A percentile compares a stretch with the other conserved stretches of the same genome.
Evolutionary conservation across 192 early-diverging fungal species (phyloP).

Genomic region (Coemansia guatemalensis): DNA sequence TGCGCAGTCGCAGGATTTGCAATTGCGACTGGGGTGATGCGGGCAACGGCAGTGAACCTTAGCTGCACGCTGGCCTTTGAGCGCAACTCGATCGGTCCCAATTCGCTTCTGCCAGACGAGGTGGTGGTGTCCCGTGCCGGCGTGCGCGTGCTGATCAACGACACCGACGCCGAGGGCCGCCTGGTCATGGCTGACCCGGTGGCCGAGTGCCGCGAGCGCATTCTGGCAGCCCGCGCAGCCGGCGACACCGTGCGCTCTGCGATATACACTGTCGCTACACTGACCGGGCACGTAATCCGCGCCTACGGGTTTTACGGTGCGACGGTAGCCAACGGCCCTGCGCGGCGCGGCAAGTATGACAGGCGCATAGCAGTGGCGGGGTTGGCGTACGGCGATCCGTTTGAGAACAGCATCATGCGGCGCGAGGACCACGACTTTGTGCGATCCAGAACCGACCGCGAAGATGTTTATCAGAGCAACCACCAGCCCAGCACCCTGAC

Average conservation of each 20-base stretch:
- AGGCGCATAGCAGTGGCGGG: slow-evolving; percentile 64
- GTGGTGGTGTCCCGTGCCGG: slow-evolving; percentile 76
- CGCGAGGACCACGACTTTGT: slow-evolving; percentile 75
- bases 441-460: slow-evolving; percentile 61
- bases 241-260: slow-evolving; percentile 52
- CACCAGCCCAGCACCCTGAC: slow-evolving; percentile 68
- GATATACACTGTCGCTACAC: slow-evolving; percentile 80
- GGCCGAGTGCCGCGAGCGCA: slow-evolving; percentile 70
- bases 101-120: slow-evolving; percentile 81
- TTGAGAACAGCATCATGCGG: slow-evolving; percentile 76
- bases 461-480: slow-evolving; percentile 87
- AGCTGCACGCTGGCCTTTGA: slow-evolving; percentile 75
- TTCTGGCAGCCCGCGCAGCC: slow-evolving; percentile 59
- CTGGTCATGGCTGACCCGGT: slow-evolving; percentile 85
- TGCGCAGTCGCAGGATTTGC: slow-evolving; percentile 80
- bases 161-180: slow-evolving; percentile 91
- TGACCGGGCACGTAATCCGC: slow-evolving; percentile 82
- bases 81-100: slow-evolving; percentile 79
- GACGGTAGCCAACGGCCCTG: slow-evolving; percentile 75
- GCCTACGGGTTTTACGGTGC: slow-evolving; percentile 77
- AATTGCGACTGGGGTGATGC: slow-evolving; percentile 64
- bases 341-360: slow-evolving; percentile 61
- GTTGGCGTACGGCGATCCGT: slow-evolving; percentile 73
- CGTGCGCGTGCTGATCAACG: slow-evolving; percentile 72
- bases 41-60: slow-evolving; percentile 67